These are phyloP conservation scores for Metroxylon sagu DNA, from an alignment of 176 grass and related monocot species.

Conservation along the genomic window DNA sequence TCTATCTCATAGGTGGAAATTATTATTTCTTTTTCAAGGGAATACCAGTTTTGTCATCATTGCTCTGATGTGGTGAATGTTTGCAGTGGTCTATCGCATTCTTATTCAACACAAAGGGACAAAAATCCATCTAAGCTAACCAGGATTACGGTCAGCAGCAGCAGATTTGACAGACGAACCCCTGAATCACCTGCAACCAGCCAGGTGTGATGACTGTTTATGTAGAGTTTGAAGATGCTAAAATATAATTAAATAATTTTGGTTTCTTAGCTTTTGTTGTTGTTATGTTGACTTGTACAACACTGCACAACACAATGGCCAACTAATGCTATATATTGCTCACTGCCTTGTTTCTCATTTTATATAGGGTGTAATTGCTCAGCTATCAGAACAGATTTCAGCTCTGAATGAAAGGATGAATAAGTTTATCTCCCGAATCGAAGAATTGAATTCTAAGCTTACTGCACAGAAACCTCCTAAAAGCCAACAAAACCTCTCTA, in stretches of 20 bases:
- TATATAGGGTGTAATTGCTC: slow-evolving; percentile 61
- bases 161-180: slow-evolving; percentile 52
- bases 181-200: slow-evolving; percentile 52
- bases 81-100: slow-evolving; percentile 76
- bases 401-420: slow-evolving; percentile 93
- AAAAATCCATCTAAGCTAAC: slow-evolving; percentile 79
- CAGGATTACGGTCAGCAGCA: slow-evolving; percentile 62
- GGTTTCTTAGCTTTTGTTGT: too few species aligned
- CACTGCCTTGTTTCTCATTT: neutral
- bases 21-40: too few species aligned
- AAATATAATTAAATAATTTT: neutral
- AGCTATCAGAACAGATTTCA: slow-evolving; percentile 85
- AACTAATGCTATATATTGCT: neutral
- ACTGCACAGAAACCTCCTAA: slow-evolving; percentile 40
- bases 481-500: slow-evolving; percentile 75
- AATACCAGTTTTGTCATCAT: too few species aligned
- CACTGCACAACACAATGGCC: too few species aligned
- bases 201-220: slow-evolving; percentile 30
- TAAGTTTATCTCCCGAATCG: slow-evolving; percentile 78
- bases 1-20: too few species aligned
- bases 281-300: too few species aligned
- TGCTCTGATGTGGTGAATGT: too few species aligned
- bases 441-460: slow-evolving; percentile 77
- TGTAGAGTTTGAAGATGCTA: slow-evolving; percentile 3
- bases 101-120: slow-evolving; percentile 76